Evolutionary conservation across 306 rosid genomes (phyloP).

Genomic region (Glycine latifolia): DNA sequence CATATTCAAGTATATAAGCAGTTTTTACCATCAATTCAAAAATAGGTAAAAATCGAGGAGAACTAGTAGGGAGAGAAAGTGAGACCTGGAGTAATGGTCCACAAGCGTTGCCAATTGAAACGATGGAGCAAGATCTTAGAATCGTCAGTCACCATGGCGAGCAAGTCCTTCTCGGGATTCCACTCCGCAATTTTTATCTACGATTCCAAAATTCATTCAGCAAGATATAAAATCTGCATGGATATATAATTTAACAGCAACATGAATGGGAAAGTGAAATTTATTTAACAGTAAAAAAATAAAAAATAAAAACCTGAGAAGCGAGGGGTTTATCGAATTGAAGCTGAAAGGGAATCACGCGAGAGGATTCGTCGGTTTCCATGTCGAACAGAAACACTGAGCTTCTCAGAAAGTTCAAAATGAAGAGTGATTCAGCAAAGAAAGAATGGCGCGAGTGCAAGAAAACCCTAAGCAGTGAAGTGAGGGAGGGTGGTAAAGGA

Average conservation of each 20-base stretch:
- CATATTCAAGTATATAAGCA: neutral
- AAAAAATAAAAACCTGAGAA: slow-evolving; percentile 62
- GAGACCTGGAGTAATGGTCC: slow-evolving; percentile 90
- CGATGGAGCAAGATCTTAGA: slow-evolving; percentile 94
- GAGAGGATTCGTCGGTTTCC: slow-evolving; percentile 80
- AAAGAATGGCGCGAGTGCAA: slow-evolving; percentile 10
- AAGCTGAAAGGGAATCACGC: slow-evolving; percentile 85
- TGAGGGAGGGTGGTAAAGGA: slow-evolving; percentile 7
- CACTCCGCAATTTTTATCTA: slow-evolving; percentile 89
- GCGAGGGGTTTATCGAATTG: slow-evolving; percentile 91
- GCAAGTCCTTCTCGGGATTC: slow-evolving; percentile 98
- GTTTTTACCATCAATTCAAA: neutral
- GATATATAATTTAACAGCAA: neutral
- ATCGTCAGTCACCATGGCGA: slow-evolving; percentile 95
- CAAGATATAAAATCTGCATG: neutral
- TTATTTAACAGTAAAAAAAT: neutral
- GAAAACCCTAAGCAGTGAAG: slow-evolving; percentile 43
- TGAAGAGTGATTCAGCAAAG: slow-evolving; percentile 7
- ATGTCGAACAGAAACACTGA: slow-evolving; percentile 43
- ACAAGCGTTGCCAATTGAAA: slow-evolving; percentile 95
- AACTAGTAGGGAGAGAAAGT: neutral
- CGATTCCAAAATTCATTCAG: slow-evolving; percentile 36
- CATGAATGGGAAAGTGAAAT: neutral
- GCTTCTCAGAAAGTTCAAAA: slow-evolving; percentile 10
- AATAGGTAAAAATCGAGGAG: neutral